These are phyloP conservation scores for Phytophthora ohioensis DNA, from an alignment of 352 stramenopile genomes.

Conservation along the genomic window DNA sequence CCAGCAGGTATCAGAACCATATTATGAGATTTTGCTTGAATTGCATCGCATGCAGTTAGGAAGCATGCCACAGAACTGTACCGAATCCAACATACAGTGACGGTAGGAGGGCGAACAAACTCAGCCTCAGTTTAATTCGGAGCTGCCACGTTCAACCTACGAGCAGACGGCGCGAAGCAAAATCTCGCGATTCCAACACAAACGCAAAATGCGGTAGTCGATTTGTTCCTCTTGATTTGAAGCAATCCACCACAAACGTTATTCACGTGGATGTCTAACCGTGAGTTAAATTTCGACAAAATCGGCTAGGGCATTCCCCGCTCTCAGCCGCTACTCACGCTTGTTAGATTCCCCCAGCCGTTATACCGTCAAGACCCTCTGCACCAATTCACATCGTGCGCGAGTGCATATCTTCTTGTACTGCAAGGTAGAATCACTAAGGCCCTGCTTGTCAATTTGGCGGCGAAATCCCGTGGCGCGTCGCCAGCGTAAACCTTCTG, in stretches of 20 bases:
- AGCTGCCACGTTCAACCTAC: background rate
- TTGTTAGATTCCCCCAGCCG: conserved; percentile 1
- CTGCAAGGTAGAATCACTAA: background rate
- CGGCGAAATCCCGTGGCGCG: conserved; percentile 1
- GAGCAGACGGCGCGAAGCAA: background rate
- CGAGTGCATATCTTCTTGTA: background rate
- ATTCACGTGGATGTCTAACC: background rate
- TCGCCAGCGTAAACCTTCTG: background rate
- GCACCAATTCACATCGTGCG: background rate
- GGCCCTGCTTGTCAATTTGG: background rate
- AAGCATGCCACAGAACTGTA: too few relatives aligned
- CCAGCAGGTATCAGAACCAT: too few relatives aligned
- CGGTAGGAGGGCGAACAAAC: too few relatives aligned
- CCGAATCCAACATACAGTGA: too few relatives aligned
- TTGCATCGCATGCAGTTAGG: too few relatives aligned
- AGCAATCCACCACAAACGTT: background rate
- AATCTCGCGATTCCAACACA: background rate
- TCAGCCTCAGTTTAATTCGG: too few relatives aligned
- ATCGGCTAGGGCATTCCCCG: conserved; percentile 1
- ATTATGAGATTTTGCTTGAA: too few relatives aligned
- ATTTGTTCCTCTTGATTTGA: conserved; percentile 7
- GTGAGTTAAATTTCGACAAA: conserved; percentile 2
- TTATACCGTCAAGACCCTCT: background rate
- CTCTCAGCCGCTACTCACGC: background rate
- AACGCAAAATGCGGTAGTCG: conserved; percentile 3